Percentiles rank a stretch among this genome's conserved stretches.
Evolutionary conservation across 2,329 filamentous ascomycete genomes (phyloP).

Genomic region (Aspergillus neoniger): DNA sequence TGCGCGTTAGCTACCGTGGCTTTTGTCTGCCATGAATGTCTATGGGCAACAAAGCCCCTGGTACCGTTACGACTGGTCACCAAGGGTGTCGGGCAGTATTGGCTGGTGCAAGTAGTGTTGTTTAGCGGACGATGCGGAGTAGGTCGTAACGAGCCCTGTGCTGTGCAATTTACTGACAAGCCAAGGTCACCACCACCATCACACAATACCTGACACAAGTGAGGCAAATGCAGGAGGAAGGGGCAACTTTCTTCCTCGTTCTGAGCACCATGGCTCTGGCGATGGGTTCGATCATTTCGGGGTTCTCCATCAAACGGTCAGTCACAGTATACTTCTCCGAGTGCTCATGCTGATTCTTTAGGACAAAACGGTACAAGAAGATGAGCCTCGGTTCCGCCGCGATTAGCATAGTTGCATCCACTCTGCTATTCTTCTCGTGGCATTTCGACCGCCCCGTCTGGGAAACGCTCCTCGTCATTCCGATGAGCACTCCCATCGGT

Average conservation of each 20-base stretch:
- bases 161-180: background rate
- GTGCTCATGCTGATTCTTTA: background rate
- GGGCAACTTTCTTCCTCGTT: background rate
- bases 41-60: conserved; percentile 1
- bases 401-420: background rate
- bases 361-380: conserved; percentile 6
- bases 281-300: background rate
- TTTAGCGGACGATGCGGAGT: conserved; percentile 3
- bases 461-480: conserved; percentile 8
- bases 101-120: background rate
- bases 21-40: background rate
- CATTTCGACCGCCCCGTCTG: background rate
- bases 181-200: background rate
- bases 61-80: background rate
- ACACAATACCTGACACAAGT: conserved; percentile 1
- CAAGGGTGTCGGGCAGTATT: conserved; percentile 3
- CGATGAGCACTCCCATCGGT: conserved; percentile 1
- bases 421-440: conserved; percentile 1
- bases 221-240: background rate
- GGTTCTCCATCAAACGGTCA: background rate
- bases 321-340: background rate
- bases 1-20: background rate
- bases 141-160: background rate
- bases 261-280: conserved; percentile 2
- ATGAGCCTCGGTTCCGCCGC: background rate